Evolutionary conservation across 108 stramenopile genomes (phyloP).

Genomic region (Discostella stelligeroides): DNA sequence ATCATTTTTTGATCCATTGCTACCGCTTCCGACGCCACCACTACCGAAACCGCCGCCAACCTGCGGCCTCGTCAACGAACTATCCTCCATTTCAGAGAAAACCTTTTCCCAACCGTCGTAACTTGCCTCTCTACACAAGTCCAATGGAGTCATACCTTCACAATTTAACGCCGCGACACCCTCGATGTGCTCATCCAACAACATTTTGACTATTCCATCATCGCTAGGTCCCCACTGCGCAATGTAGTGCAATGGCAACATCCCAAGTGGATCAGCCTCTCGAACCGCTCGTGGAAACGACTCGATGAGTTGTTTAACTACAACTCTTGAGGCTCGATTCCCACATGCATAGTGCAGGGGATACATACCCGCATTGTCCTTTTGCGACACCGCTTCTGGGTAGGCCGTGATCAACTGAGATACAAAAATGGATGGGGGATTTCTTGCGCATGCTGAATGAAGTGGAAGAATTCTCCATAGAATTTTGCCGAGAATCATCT

Average conservation of each 20-base stretch:
- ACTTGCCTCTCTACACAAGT: conserved; percentile 23
- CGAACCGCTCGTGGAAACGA: conserved; percentile 4
- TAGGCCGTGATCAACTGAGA: conserved; percentile 29
- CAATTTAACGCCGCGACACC: conserved; percentile 4
- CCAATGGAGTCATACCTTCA: conserved; percentile 29
- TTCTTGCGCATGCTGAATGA: conserved; percentile 41
- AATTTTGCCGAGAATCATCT: conserved; percentile 16
- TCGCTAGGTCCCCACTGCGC: conserved; percentile 24
- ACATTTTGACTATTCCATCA: conserved; percentile 18
- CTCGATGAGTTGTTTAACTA: conserved; percentile 16
- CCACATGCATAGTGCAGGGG: conserved; percentile 43
- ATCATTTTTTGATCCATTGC: too few relatives aligned
- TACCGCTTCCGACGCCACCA: too few relatives aligned
- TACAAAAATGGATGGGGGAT: conserved; percentile 26
- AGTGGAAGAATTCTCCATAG: conserved; percentile 46
- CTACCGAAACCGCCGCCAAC: too few relatives aligned
- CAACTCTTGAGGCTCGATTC: conserved; percentile 25
- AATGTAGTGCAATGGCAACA: conserved; percentile 39
- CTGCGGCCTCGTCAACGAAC: background rate
- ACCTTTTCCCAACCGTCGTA: conserved; percentile 30
- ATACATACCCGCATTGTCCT: conserved; percentile 30
- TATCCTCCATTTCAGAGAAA: conserved; percentile 17
- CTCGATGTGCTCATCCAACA: conserved; percentile 13
- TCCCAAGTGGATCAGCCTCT: conserved; percentile 35
- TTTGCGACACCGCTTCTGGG: conserved; percentile 20